These are phyloP conservation scores for Symbiodinium pilosum DNA, from an alignment of 73 alveolate species.

Conservation along the genomic window DNA sequence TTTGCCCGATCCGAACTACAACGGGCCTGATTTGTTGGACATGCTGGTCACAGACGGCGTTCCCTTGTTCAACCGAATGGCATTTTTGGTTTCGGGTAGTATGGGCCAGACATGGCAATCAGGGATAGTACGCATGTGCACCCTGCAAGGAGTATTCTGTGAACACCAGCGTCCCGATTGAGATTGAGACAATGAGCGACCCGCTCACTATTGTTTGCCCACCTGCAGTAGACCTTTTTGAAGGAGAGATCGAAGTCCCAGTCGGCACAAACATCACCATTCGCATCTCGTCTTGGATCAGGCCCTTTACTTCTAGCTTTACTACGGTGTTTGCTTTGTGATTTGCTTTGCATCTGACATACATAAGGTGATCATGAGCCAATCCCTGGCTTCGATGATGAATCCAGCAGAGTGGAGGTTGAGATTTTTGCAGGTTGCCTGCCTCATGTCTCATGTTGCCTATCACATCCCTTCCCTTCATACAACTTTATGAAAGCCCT, in stretches of 20 bases:
- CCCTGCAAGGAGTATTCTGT: not conserved
- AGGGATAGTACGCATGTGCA: not conserved
- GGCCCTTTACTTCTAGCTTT: not conserved
- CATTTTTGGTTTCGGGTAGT: not conserved
- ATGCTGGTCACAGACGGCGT: slow-evolving; percentile 50
- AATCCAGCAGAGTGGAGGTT: not conserved
- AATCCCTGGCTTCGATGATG: slow-evolving; percentile 62
- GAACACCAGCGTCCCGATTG: slow-evolving; percentile 72
- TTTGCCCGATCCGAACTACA: slow-evolving; percentile 66
- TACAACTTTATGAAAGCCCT: not conserved
- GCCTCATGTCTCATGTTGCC: not conserved
- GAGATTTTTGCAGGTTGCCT: not conserved
- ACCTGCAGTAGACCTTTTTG: slow-evolving; percentile 75
- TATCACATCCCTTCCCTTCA: not conserved
- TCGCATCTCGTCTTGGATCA: not conserved
- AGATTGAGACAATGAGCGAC: slow-evolving; percentile 36
- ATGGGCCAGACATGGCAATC: not conserved
- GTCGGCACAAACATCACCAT: slow-evolving; percentile 82
- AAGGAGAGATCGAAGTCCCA: slow-evolving; percentile 13
- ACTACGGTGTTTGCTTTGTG: not conserved
- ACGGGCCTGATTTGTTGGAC: slow-evolving; percentile 53
- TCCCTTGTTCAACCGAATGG: not conserved
- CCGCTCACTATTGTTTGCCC: slow-evolving; percentile 45
- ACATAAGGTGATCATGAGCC: slow-evolving; percentile 55
- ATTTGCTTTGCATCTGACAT: not conserved